Evolutionary conservation across 2,329 filamentous ascomycete genomes (phyloP).

Genomic region (Fusarium cyanostomum): DNA sequence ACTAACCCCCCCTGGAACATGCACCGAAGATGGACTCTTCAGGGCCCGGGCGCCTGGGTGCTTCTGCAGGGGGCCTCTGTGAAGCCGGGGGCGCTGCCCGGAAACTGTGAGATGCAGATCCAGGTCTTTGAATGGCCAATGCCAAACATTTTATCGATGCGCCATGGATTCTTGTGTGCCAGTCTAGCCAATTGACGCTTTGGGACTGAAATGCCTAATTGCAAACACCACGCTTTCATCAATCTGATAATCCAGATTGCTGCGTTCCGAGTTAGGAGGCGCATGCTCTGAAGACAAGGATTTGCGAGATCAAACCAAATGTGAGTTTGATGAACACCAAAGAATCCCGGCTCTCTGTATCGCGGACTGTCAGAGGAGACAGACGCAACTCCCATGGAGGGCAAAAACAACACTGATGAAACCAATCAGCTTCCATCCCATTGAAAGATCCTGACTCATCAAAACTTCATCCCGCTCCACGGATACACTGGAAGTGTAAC

Average conservation of each 20-base stretch:
- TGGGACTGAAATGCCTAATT: neutral
- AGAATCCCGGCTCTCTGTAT: conserved; percentile 13
- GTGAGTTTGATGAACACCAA: conserved; percentile 28
- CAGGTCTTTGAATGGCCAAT: conserved; percentile 17
- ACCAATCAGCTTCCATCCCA: conserved; percentile 19
- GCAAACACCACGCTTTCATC: conserved; percentile 2
- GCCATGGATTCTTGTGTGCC: neutral
- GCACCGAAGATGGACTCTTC: conserved; percentile 16
- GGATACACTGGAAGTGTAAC: conserved; percentile 13
- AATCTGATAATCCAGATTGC: neutral
- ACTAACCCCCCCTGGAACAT: conserved; percentile 17
- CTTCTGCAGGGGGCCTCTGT: conserved; percentile 23
- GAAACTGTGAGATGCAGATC: conserved; percentile 15
- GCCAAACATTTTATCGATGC: neutral
- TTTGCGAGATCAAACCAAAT: neutral
- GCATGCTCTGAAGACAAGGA: neutral
- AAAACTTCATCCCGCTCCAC: conserved; percentile 17
- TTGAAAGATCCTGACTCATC: conserved; percentile 24
- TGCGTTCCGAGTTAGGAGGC: neutral
- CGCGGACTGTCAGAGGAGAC: neutral
- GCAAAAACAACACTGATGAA: neutral
- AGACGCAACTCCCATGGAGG: neutral
- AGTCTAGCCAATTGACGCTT: conserved; percentile 18
- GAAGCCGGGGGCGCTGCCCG: neutral
- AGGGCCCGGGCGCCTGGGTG: neutral